Percentiles rank a stretch among this genome's conserved stretches.
These are phyloP conservation scores for Trichoderma brevicompactum DNA, from an alignment of 2,329 filamentous ascomycete genomes.

Conservation along the genomic window DNA sequence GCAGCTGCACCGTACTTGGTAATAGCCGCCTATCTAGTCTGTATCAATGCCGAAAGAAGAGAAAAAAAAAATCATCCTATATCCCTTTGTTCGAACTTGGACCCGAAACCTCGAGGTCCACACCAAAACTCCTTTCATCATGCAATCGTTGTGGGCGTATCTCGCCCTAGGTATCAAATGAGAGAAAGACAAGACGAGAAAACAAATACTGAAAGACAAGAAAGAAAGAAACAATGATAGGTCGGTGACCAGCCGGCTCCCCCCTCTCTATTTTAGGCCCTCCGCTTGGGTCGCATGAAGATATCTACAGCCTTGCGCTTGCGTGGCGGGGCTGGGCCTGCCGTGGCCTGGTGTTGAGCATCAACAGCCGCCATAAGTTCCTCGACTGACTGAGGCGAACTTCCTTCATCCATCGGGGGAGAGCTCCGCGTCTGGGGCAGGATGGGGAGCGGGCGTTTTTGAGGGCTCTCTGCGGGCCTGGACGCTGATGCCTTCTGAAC, in stretches of 20 bases:
- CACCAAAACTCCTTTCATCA: constrained; percentile 24
- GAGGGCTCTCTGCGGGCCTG: background rate
- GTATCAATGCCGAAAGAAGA: background rate
- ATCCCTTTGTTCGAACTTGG: background rate
- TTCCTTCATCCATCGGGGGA: background rate
- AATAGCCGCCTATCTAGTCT: background rate
- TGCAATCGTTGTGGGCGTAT: constrained; percentile 12
- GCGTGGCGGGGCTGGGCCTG: constrained; percentile 31
- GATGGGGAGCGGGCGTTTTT: background rate
- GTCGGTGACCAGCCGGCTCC: background rate
- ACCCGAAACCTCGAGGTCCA: constrained; percentile 1
- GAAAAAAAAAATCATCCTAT: background rate
- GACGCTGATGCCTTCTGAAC: background rate
- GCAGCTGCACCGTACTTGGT: background rate
- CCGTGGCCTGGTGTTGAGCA: background rate
- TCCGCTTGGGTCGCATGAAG: constrained; percentile 57
- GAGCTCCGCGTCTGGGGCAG: background rate
- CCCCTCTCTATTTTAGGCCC: constrained; percentile 22
- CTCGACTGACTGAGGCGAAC: background rate
- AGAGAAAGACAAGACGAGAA: background rate
- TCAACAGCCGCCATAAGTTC: background rate
- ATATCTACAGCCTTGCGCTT: constrained; percentile 55
- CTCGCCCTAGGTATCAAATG: constrained; percentile 21
- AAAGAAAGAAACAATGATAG: background rate
- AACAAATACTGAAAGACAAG: constrained; percentile 16